Evolutionary conservation across 257 asterid genomes (phyloP), one percentile per base, ranked within the genome.

Genomic region (Ophiorrhiza pumila): DNA sequence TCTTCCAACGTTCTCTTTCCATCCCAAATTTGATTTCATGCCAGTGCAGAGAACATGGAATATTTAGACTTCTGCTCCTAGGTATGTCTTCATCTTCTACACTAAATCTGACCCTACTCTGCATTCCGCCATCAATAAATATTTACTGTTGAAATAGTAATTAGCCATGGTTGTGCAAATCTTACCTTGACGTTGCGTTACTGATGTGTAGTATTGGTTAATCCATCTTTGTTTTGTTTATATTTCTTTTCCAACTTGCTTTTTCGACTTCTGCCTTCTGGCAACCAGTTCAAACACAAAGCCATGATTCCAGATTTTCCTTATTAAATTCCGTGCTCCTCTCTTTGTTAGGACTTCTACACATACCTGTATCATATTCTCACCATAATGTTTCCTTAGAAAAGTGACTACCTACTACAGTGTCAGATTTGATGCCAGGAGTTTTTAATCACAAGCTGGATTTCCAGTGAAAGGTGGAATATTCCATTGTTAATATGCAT

Each of bases 401-500:
- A 55, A 7, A 69, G 55, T 69, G 27, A 47, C 50, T 49, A 55
- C 63, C 62, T 63, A 53, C 65, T 70, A 8, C 41, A 29, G 29
- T 17, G 31, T 46, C 72, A 17, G 1, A 46, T 46, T 45, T 12
- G 17, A 7, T 55, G 4, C 64, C 8, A 7, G 37, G 58, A 11
- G n/a, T 35, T 34, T 14, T 69, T 52, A 34, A 6, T 63, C 0
- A 14, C 3, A 27, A 45, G 63, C 43, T 1, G 12, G 41, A 22
- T 32, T 17, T 27, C 25, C 11, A 7, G 11, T 35, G 34, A 34
- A 63, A 43, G 58, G 32, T 35, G 65, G 79, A 58, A 59, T 47
- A 70, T 46, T 59, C n/a, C 45, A 27, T 60, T 39, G 37, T 32
- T 35, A 13, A 65, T 52, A 52, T 63, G 1, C 32, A 61, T 41